Evolutionary conservation across 2,329 filamentous ascomycete genomes (phyloP), one percentile per base, ranked within the genome.

Genomic region (Fusarium setosum): DNA sequence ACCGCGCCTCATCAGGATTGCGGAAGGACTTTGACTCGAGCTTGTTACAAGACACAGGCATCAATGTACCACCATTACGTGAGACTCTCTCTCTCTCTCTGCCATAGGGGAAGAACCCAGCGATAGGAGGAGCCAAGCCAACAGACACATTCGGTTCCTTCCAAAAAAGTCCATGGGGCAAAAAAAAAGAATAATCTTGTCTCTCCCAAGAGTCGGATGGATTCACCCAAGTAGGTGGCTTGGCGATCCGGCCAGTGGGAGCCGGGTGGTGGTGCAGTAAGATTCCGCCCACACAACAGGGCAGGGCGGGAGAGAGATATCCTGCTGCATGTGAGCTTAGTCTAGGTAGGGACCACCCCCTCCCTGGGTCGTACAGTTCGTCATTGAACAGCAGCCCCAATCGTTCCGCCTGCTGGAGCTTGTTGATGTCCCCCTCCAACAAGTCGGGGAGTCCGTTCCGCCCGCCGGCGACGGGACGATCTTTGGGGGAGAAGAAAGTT

Each of bases 1-100:
- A 29, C 26, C 34, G 45, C 20, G 17, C 41, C 50, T 23, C 18
- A 41, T 47, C 34, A 48, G 41, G 56, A n/a, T n/a, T 29, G 26
- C n/a, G 47, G 53, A 42, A 61, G 58, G 32, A n/a, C n/a, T n/a
- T n/a, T n/a, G n/a, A n/a, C n/a, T n/a, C 48, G 38, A 34, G 55
- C 56, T 44, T 29, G 56, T 40, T 37, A 61, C 53, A 61, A n/a
- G 57, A 63, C 48, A 68, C 59, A 61, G 23, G 51, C 45, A 53
- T 41, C 32, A 21, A 56, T 38, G 59, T 61, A 56, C 38, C 59
- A 59, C 56, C 57, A 64, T 65, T 58, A 70, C 59, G 70, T 67
- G 59, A 70, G 67, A 69, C 18, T 41, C 20, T 24, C 5, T 29
- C 26, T 29, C 26, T 29, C 26, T 29, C 26, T 9, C 26, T n/a